phyloP scores from a whole-genome alignment of 1,284 basidiomycete species.

The Sanghuangporus baumii region DNA sequence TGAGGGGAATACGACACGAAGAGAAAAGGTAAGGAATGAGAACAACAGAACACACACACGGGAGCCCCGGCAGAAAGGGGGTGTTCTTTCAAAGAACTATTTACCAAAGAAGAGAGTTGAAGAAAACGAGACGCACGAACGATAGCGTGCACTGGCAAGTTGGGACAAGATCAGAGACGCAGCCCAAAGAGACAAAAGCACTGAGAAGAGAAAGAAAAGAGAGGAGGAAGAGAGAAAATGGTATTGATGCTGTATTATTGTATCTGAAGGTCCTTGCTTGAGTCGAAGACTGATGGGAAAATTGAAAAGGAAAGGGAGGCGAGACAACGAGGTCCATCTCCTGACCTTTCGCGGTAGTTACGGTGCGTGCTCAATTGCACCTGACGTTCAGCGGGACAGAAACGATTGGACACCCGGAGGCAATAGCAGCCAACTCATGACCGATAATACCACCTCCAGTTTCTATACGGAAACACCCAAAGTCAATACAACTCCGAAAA shows the following conservation, averaged over 20 bases:
- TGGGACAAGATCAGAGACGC: not conserved
- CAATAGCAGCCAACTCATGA: too few species aligned
- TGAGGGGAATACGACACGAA: not conserved
- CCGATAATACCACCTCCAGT: not conserved
- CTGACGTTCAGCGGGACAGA: not conserved
- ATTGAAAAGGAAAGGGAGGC: not conserved
- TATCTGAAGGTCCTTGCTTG: not conserved
- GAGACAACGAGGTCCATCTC: not conserved
- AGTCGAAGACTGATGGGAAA: not conserved
- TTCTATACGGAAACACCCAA: not conserved
- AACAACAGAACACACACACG: not conserved
- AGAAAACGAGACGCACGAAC: not conserved
- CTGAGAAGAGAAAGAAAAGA: not conserved
- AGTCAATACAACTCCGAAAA: not conserved
- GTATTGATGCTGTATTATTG: not conserved
- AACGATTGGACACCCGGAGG: too few species aligned
- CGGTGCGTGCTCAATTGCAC: not conserved
- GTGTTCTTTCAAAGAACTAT: not conserved
- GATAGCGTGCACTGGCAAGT: not conserved
- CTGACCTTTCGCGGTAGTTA: not conserved
- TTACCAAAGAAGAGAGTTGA: not conserved
- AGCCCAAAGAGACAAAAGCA: not conserved
- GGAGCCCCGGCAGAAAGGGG: not conserved
- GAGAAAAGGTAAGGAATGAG: not conserved
- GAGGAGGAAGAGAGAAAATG: conserved; percentile 1